Evolutionary conservation across 2,329 filamentous ascomycete genomes (phyloP).

Genomic region (Xylaria sp.): DNA sequence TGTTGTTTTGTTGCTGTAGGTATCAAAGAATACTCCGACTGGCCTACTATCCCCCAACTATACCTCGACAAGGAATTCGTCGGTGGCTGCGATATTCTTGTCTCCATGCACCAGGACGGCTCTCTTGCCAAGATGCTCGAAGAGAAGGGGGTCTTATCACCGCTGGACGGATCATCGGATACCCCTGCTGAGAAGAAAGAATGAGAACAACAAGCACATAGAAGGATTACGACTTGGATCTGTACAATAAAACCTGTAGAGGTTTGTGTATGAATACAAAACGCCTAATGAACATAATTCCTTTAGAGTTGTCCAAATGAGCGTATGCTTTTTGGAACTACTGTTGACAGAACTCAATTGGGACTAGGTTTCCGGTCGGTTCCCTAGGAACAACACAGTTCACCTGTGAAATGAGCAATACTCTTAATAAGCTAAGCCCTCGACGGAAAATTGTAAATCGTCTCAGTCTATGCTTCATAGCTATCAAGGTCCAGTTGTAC

Average conservation of each 20-base stretch:
- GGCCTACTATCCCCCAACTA: conserved; percentile 97
- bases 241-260: conserved; percentile 39
- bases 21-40: conserved; percentile 99
- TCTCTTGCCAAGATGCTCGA: conserved; percentile 91
- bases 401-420: not conserved
- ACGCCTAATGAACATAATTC: conserved; percentile 27
- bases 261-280: conserved; percentile 35
- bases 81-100: conserved; percentile 95
- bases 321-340: not conserved
- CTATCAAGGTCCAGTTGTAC: too few relatives aligned
- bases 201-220: conserved; percentile 27
- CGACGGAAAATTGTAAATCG: not conserved
- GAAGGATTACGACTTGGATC: conserved; percentile 7
- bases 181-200: conserved; percentile 44
- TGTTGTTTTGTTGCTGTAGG: conserved; percentile 60
- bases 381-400: not conserved
- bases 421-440: not conserved
- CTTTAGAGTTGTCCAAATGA: not conserved
- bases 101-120: conserved; percentile 97
- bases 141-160: conserved; percentile 86
- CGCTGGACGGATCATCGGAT: conserved; percentile 59
- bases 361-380: not conserved
- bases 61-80: conserved; percentile 97
- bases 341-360: not conserved
- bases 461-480: not conserved